phyloP scores from a whole-genome alignment of 139 green algal species.

The Auxenochlorella protothecoides region DNA sequence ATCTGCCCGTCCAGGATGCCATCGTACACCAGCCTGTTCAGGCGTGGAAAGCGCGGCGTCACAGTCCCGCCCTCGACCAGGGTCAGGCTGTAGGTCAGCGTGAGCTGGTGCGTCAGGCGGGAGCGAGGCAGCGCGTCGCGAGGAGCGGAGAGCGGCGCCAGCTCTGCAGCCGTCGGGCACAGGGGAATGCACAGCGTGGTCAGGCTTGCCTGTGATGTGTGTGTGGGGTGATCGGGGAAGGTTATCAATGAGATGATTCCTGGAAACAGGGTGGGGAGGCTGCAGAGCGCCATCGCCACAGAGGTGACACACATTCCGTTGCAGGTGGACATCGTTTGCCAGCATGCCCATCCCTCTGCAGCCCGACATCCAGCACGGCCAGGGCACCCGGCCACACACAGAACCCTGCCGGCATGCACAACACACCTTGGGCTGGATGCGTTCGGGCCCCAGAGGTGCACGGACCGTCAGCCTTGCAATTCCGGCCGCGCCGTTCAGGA shows the following conservation, averaged over 20 bases:
- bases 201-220: slow-evolving; percentile 38
- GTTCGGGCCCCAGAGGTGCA: slow-evolving; percentile 46
- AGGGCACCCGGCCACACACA: too few relatives aligned
- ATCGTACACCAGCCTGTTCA: slow-evolving; percentile 72
- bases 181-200: slow-evolving; percentile 44
- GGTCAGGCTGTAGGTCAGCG: slow-evolving; percentile 74
- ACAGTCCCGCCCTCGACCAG: slow-evolving; percentile 63
- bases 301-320: too few relatives aligned
- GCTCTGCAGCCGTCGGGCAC: slow-evolving; percentile 17
- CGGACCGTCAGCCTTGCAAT: slow-evolving; percentile 17
- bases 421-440: slow-evolving; percentile 31
- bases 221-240: too few relatives aligned
- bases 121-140: slow-evolving; percentile 56
- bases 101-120: slow-evolving; percentile 53
- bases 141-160: slow-evolving; percentile 31
- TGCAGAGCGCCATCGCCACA: too few relatives aligned
- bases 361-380: too few relatives aligned
- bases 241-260: too few relatives aligned
- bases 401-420: too few relatives aligned
- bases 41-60: slow-evolving; percentile 42
- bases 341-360: too few relatives aligned
- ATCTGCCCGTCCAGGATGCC: slow-evolving; percentile 61
- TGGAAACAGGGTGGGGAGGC: too few relatives aligned
- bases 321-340: too few relatives aligned
- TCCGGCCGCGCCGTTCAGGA: slow-evolving; percentile 22